Evolutionary conservation across 768 basidiomycete genomes (phyloP).

Genomic region (Boletus tylopilopsis): DNA sequence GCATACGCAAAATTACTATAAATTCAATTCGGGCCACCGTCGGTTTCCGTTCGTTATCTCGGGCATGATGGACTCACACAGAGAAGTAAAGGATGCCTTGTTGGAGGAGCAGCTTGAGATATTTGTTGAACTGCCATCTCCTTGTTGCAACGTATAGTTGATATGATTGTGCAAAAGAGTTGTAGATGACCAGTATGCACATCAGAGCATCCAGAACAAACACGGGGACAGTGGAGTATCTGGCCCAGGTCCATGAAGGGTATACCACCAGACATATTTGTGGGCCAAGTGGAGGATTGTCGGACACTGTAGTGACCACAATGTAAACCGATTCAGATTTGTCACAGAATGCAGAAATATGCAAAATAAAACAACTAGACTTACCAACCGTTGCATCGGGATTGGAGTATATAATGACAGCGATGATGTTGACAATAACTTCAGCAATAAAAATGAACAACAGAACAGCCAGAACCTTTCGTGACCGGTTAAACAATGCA

Average conservation of each 20-base stretch:
- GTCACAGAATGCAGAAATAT: too few relatives aligned
- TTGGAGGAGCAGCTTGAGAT: conserved; percentile 2
- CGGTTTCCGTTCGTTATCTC: neutral
- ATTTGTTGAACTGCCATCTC: conserved; percentile 8
- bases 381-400: neutral
- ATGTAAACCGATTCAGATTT: too few relatives aligned
- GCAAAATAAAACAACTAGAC: neutral
- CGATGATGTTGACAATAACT: neutral
- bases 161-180: neutral
- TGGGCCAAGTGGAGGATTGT: conserved; percentile 3
- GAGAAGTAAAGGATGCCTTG: conserved; percentile 10
- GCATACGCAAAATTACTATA: neutral
- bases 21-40: too few relatives aligned
- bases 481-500: conserved; percentile 6
- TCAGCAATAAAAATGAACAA: neutral
- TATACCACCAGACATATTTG: conserved; percentile 1
- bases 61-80: neutral
- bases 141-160: neutral
- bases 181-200: conserved; percentile 2
- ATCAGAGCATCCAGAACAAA: conserved; percentile 4
- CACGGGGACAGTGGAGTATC: neutral
- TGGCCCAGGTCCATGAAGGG: conserved; percentile 1
- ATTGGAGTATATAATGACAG: neutral
- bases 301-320: neutral
- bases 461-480: neutral